Evolutionary conservation across 257 asterid genomes (phyloP), one percentile per base, ranked within the genome.

Genomic region (Solanum pennellii): DNA sequence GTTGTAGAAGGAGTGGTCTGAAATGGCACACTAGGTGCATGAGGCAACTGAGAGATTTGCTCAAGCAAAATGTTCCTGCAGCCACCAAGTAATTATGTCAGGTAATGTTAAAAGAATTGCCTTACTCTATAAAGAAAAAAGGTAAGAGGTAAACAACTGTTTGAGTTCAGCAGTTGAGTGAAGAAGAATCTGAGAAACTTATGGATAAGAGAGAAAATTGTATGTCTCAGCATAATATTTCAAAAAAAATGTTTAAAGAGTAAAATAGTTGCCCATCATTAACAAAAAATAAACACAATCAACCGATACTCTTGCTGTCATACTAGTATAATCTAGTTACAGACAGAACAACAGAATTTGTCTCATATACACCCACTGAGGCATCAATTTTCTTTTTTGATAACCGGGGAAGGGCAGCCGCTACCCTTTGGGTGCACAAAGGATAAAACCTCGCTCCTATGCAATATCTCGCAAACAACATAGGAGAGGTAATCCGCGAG

Each of bases 1-100:
- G 92, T 88, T 82, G 92, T 91, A 76, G 94, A 87, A 56, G 99
- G 98, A 87, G 93, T 91, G 25, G 90, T 86, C 87, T 94, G 98
- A 91, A 96, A 96, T 45, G 88, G 99, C 87, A 94, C 93, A 87
- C 98, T 95, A 56, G 99, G 98, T 15, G 91, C 96, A 89, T 94
- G 98, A 87, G 93, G 94, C 88, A 95, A 90, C 86, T 91, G 92
- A 10, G 98, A 93, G 65, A 95, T 86, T 88, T 96, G 98, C 79
- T 94, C 96, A 15, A 95, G 95, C 85, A 96, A 89, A 89, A 94
- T 85, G 86, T 89, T 94, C 93, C 98, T 96, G 94, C 92, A 92
- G 72, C 88, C 73, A 86, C 68, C 85, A 45, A 80, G 68, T 18
- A 80, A 47, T 27, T 29, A 27, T 80, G 44, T 80, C 68, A 80